Evolutionary conservation across 2,329 filamentous ascomycete genomes (phyloP).

Genomic region (Diaporthe aspalathi): DNA sequence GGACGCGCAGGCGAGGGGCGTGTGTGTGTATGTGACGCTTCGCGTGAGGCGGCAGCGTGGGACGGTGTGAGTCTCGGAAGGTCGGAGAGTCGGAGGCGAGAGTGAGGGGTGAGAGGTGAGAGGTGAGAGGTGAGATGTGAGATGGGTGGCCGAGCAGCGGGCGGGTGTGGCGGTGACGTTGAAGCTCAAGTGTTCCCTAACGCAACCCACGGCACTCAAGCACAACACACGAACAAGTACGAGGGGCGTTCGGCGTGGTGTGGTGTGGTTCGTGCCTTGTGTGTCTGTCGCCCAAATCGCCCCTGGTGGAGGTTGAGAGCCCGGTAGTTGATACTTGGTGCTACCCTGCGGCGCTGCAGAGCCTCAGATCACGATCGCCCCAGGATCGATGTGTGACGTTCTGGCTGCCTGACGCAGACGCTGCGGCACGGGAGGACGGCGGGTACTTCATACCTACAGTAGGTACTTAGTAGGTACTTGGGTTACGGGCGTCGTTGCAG

Average conservation of each 20-base stretch:
- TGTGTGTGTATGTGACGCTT: neutral
- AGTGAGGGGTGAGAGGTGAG: neutral
- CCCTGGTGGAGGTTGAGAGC: slow-evolving; percentile 1
- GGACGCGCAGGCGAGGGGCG: neutral
- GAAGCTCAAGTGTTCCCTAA: neutral
- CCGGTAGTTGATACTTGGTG: slow-evolving; percentile 16
- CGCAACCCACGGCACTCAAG: neutral
- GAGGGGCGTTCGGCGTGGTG: neutral
- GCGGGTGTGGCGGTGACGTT: slow-evolving; percentile 3
- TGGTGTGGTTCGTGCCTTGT: neutral
- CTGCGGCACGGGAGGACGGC: neutral
- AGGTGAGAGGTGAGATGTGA: neutral
- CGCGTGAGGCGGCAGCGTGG: slow-evolving; percentile 4
- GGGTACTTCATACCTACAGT: too few relatives aligned
- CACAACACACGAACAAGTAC: too few relatives aligned
- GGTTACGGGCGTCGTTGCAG: too few relatives aligned
- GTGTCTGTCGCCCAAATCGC: neutral
- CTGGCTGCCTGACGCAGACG: neutral
- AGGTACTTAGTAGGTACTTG: too few relatives aligned
- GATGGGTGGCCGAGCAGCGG: too few relatives aligned
- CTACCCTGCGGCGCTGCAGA: neutral
- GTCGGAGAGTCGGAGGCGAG: neutral
- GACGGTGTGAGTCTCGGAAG: neutral
- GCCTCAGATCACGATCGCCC: neutral
- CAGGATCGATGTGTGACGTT: slow-evolving; percentile 16